A percentile compares a stretch with the other conserved stretches of the same genome.
Evolutionary conservation across 768 basidiomycete genomes (phyloP).

Genomic region (Ramaria sp.): DNA sequence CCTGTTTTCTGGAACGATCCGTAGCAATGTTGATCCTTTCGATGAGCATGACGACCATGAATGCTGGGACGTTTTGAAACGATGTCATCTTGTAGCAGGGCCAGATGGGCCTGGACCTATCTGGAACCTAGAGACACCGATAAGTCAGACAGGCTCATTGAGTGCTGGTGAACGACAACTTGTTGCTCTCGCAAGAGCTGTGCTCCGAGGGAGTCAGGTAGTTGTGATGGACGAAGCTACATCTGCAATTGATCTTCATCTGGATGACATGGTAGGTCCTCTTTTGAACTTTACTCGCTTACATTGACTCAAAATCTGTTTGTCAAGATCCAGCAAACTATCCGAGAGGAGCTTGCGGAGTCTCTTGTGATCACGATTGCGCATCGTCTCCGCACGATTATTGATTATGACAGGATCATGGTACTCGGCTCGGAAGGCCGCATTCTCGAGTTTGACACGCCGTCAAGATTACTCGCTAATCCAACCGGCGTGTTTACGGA

Average conservation of each 20-base stretch:
- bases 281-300: constrained; percentile 6
- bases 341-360: constrained; percentile 57
- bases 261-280: constrained; percentile 55
- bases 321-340: constrained; percentile 55
- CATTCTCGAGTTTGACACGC: constrained; percentile 69
- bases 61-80: constrained; percentile 51
- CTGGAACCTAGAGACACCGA: constrained; percentile 44
- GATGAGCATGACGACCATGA: constrained; percentile 45
- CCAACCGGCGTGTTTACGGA: constrained; percentile 51
- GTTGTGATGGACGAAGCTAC: constrained; percentile 74
- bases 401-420: constrained; percentile 65
- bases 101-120: constrained; percentile 8
- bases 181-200: constrained; percentile 55
- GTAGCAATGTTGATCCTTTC: constrained; percentile 65
- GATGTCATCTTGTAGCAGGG: constrained; percentile 46
- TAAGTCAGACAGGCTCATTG: constrained; percentile 25
- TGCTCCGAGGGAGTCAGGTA: constrained; percentile 51
- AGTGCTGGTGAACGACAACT: constrained; percentile 49
- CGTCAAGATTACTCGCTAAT: constrained; percentile 39
- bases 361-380: constrained; percentile 79
- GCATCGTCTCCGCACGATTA: constrained; percentile 65
- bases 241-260: constrained; percentile 57
- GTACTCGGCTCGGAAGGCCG: constrained; percentile 56
- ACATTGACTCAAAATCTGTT: neutral
- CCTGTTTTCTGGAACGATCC: constrained; percentile 61